Base-by-base conservation (phyloP, 1,284 basidiomycete genomes). In the Pyrrhoderma lamaoense region DNA sequence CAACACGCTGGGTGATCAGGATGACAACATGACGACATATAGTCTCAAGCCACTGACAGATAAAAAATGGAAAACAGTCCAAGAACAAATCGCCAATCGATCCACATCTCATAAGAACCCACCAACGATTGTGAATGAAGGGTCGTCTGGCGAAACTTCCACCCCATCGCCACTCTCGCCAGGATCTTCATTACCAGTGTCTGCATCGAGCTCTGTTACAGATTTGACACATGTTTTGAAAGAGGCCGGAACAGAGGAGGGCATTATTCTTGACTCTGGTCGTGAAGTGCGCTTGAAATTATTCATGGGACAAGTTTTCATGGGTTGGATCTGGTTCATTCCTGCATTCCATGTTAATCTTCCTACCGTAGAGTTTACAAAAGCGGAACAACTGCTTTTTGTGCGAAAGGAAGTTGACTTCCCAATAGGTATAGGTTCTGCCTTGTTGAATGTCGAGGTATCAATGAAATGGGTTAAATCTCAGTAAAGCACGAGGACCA, bases 281-380 rank as follows among this genome's bases (percentile, higher is more conserved):
- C 73, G 89, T 35, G 89, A 91, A 64, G 72, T 89, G 22, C 75
- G 87, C n/a, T 68, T 85, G 39, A 91, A 90, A 66, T 65, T 90
- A 13, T 89, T 87, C 62, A 74, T 88, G 62, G 87, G 84, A 25
- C 57, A 87, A 74, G 72, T 89, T 1, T 80, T 85, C 57, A 78
- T 92, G 65, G 82, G 85, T 22, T 92, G 89, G 89, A 65, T 82
- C 49, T 91, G 89, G 89, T 73, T 91, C 60, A 79, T 92, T 54
- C 89, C 89, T 0, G 73, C 80, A 0, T 91, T 92, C 69, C 87
- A 91, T 60, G 76, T 90, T 66, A 70, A 75, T 0, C 71, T 73
- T 37, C 71, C 74, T 19, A 31, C 42, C 58, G 56, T 8, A n/a
- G 57, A 25, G 43, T 40, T 22, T 40, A 40, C 8, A 16, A 40